These are phyloP conservation scores for Endocladia muricata DNA, from an alignment of 31 red algal genomes.

Conservation along the genomic window DNA sequence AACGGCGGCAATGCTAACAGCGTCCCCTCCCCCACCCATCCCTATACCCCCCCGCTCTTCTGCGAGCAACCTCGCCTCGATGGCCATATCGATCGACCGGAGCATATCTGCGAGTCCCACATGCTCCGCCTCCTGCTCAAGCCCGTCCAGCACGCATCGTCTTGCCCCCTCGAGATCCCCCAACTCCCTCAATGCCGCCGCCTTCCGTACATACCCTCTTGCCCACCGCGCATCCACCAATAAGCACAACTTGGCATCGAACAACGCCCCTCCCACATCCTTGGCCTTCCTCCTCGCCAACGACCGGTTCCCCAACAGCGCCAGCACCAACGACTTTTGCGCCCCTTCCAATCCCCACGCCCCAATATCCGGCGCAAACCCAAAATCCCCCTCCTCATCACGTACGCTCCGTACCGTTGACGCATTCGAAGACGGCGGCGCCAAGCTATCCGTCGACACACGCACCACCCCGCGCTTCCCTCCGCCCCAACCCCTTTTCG, in stretches of 20 bases:
- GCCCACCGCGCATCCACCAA: conserved; percentile 67
- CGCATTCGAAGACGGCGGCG: neutral
- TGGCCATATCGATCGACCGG: conserved; percentile 21
- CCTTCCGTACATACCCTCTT: conserved; percentile 76
- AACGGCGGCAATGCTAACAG: too few species aligned
- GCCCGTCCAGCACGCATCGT: conserved; percentile 32
- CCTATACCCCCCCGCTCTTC: neutral
- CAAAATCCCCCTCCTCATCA: neutral
- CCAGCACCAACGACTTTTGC: conserved; percentile 41
- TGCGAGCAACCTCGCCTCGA: neutral
- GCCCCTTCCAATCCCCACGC: conserved; percentile 42
- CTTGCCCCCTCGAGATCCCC: conserved; percentile 45
- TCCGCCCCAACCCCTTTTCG: too few species aligned
- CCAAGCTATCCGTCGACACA: neutral
- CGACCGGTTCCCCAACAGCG: conserved; percentile 69
- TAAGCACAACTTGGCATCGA: conserved; percentile 52
- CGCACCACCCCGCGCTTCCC: too few species aligned
- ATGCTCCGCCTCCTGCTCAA: conserved; percentile 52
- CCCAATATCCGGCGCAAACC: conserved; percentile 1
- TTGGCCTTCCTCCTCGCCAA: conserved; percentile 50
- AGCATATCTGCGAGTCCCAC: conserved; percentile 68
- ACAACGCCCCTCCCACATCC: conserved; percentile 51
- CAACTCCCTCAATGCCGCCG: conserved; percentile 54
- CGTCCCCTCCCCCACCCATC: neutral
- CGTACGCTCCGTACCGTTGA: neutral